Evolutionary conservation across 805 yeast species (phyloP).

Genomic region (Clavispora asparagi): DNA sequence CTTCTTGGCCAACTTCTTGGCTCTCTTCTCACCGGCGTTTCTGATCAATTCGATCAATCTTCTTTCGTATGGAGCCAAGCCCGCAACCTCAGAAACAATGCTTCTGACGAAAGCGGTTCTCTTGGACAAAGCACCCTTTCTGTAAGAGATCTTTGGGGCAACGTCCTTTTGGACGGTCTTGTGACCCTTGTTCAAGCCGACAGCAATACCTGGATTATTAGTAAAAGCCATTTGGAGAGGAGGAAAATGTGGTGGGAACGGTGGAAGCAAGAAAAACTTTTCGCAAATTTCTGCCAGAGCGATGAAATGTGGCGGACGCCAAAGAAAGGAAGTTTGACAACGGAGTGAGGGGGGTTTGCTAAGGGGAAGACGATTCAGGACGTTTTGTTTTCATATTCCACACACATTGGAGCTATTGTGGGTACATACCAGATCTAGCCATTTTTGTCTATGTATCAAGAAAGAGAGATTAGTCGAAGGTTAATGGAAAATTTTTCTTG

Average conservation of each 20-base stretch:
- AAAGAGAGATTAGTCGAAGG: slow-evolving; percentile 6
- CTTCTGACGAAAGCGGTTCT: slow-evolving; percentile 95
- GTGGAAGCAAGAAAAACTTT: not conserved
- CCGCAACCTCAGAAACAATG: slow-evolving; percentile 94
- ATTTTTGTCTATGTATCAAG: slow-evolving; percentile 31
- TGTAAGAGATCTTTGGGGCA: slow-evolving; percentile 75
- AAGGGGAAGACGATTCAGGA: not conserved
- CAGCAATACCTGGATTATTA: slow-evolving; percentile 70
- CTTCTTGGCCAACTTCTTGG: slow-evolving; percentile 99
- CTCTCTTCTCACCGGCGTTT: slow-evolving; percentile 99
- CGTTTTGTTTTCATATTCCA: not conserved
- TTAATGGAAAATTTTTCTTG: slow-evolving; percentile 13
- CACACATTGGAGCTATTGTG: not conserved
- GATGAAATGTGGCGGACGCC: too few relatives aligned
- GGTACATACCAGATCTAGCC: slow-evolving; percentile 64
- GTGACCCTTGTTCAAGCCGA: slow-evolving; percentile 99
- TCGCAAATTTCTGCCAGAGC: not conserved
- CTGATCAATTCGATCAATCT: slow-evolving; percentile 98
- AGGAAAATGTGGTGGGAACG: not conserved
- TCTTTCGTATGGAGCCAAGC: slow-evolving; percentile 99
- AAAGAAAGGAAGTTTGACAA: too few relatives aligned
- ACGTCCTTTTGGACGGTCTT: slow-evolving; percentile 78
- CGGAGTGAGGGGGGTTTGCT: too few relatives aligned
- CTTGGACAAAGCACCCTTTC: slow-evolving; percentile 95
- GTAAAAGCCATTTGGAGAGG: slow-evolving; percentile 3